Conservation (phyloP, 768 basidiomycete genomes). For the Xerocomellus chrysenteron region DNA sequence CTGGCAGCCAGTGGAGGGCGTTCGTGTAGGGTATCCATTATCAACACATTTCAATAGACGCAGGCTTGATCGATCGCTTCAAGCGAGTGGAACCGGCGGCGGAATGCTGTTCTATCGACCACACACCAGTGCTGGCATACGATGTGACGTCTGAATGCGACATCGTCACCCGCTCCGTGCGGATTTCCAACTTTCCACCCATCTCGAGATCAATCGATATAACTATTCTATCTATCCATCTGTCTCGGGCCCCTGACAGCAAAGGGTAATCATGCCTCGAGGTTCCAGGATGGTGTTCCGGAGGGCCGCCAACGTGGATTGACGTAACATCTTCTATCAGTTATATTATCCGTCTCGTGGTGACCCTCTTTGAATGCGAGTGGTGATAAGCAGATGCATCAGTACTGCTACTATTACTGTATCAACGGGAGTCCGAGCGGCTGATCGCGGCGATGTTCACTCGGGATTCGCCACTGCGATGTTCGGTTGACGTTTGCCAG, state of each 20-base stretch:
- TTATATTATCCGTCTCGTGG: background rate
- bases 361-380: background rate
- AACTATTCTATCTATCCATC: background rate
- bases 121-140: background rate
- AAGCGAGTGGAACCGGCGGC: background rate
- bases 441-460: conserved; percentile 8
- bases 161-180: background rate
- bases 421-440: background rate
- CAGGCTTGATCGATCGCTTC: background rate
- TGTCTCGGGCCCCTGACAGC: conserved; percentile 8
- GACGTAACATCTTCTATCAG: conserved; percentile 17
- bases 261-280: conserved; percentile 15
- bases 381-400: conserved; percentile 11
- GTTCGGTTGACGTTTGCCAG: background rate
- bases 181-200: background rate
- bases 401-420: background rate
- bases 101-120: background rate
- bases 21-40: background rate
- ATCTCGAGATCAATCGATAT: conserved; percentile 9
- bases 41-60: background rate
- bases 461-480: background rate
- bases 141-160: no score
- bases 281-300: conserved; percentile 8
- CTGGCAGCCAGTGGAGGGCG: no score
- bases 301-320: background rate